phyloP scores from a whole-genome alignment of 495 filamentous ascomycete genomes.

The Annulohypoxylon moriforme region DNA sequence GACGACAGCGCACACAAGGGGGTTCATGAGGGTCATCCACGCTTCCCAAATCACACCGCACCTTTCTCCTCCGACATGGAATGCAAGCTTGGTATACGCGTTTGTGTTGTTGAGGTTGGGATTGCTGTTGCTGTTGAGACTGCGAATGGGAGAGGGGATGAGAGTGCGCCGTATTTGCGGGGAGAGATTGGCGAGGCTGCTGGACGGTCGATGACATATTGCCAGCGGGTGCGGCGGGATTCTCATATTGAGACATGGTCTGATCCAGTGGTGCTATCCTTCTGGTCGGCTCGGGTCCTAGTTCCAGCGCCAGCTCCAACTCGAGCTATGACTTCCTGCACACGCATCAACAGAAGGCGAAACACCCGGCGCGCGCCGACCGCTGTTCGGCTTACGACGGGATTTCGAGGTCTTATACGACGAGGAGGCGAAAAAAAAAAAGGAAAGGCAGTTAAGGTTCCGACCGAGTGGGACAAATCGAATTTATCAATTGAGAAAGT shows the following conservation, averaged over 20 bases:
- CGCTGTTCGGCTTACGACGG: conserved; percentile 49
- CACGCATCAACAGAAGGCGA: conserved; percentile 29
- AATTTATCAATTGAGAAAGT: conserved; percentile 36
- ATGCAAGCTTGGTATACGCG: conserved; percentile 89
- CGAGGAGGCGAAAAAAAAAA: conserved; percentile 27
- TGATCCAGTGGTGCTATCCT: conserved; percentile 38
- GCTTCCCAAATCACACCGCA: conserved; percentile 92
- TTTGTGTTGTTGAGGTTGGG: conserved; percentile 65
- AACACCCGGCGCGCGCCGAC: conserved; percentile 39
- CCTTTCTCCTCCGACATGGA: conserved; percentile 89
- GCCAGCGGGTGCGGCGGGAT: conserved; percentile 29
- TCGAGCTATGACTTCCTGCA: conserved; percentile 33
- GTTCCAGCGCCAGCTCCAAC: conserved; percentile 29
- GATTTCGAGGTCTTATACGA: conserved; percentile 46
- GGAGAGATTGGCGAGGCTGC: conserved; percentile 42
- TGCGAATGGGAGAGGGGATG: conserved; percentile 30
- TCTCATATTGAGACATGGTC: conserved; percentile 43
- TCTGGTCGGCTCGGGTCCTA: conserved; percentile 24
- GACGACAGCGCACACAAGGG: conserved; percentile 91
- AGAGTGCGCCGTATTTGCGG: conserved; percentile 35
- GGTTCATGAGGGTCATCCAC: conserved; percentile 95
- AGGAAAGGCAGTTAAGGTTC: conserved; percentile 19
- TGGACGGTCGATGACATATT: conserved; percentile 39
- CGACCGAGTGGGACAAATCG: conserved; percentile 36
- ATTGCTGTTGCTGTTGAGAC: conserved; percentile 27